Evolutionary conservation across 345 rosid species (phyloP), one percentile per base, ranked within the genome.

Genomic region (Lepidium sativum): DNA sequence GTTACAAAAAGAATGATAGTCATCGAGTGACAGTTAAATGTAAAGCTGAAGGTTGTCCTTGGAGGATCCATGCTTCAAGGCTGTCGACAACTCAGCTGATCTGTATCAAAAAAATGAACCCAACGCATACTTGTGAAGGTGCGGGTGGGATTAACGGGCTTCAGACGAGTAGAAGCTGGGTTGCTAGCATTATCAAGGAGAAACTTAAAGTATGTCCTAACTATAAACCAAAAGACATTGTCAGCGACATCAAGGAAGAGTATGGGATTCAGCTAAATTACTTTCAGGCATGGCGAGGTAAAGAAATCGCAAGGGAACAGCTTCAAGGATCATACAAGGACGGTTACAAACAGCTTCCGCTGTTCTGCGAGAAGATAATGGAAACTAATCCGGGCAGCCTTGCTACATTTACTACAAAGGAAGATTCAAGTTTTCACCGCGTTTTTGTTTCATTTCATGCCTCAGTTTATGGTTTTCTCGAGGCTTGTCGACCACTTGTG

Each of bases 221-320:
- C 74, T 92, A 92, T 77, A 92, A 85, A 80, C 96, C 97, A 20
- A 92, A 92, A 82, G 97, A 92, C 63, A 89, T 92, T 20, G 97
- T 89, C 55, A 81, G 72, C 33, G 96, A 92, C 65, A 84, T 92
- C 58, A 87, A 89, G 70, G 83, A 84, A 57, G 96, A 89, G 75
- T 92, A 78, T 55, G 98, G 98, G 44, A 86, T 92, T 56, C 88
- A 92, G 63, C 73, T 92, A 25, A 89, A 89, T 63, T 92, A 92
- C 69, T 87, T 84, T 73, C 98, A 92, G 78, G 97, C 97, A 8
- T 92, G 97, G 96, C 89, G 97, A 8, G 98, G 97, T 10, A 92
- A 92, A 75, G 97, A 92, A 71, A 89, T 92, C 4, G 98, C 98
- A 0, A 92, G 82, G 74, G 97, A 89, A 74, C 98, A 89, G 74